Base-by-base conservation (phyloP, 805 yeast species). In the Metschnikowia chrysomelidarum region DNA sequence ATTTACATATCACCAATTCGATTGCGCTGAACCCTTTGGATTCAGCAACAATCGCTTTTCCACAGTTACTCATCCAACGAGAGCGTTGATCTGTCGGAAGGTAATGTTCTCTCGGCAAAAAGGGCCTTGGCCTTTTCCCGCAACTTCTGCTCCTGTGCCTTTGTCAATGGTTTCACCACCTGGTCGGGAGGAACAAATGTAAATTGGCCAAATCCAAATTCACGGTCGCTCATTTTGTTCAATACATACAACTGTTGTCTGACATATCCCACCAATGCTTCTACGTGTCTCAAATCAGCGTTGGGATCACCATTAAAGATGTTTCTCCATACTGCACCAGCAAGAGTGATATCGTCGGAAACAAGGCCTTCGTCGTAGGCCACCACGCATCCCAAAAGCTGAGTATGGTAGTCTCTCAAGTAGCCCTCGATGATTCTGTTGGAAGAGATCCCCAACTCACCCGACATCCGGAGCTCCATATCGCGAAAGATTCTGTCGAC, bases 331-430 rank as follows among this genome's bases (percentile, higher is more conserved):
- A 84, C 56, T 0, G 94, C 91, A 19, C 80, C 75, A 2, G 89
- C 93, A 38, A 85, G 61, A 1, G 87, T 80, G 15, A 80, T 74
- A 60, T 87, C 95, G 41, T 85, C 85, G 17, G 87, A 76, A 42
- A 75, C 76, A 32, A 93, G 72, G 0, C 91, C 97, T 63, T 93
- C 98, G 62, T 93, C 99, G 53, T 89, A 89, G 1, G 95, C 82
- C 50, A 88, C 78, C 2, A 89, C 82, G 25, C 84, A 73, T 29
- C 99, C 99, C 58, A 91, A 76, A 51, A 93, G 67, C 64, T 91
- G 98, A 11, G 87, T 71, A 53, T 89, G 87, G 62, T 86, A 89
- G 55, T 88, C 96, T 58, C 87, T 87, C 64, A 88, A 71, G 62
- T 89, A 87, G 17, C 80, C 80, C 50, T 87, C 95, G 36, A 88